phyloP scores from a whole-genome alignment of 345 rosid genomes.

The Sapria himalayana region DNA sequence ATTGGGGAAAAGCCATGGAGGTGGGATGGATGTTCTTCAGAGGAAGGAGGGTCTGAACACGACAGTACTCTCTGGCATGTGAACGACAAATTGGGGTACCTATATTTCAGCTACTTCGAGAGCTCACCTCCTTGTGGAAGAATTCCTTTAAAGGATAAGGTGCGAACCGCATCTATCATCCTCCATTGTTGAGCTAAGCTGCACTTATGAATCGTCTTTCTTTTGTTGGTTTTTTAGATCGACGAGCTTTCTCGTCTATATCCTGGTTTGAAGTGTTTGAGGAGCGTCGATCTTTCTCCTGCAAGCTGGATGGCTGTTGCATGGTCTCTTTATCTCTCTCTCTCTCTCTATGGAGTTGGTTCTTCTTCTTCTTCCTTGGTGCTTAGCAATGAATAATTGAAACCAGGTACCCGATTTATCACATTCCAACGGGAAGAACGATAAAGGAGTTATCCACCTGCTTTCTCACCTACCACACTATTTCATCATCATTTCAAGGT shows the following conservation, averaged over 20 bases:
- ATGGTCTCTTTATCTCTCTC: conserved; percentile 29
- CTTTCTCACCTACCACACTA: conserved; percentile 91
- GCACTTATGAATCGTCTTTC: no score
- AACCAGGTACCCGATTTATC: conserved; percentile 96
- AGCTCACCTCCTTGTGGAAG: conserved; percentile 82
- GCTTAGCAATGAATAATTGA: no score
- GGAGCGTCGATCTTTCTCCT: conserved; percentile 97
- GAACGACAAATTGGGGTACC: conserved; percentile 58
- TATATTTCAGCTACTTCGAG: conserved; percentile 64
- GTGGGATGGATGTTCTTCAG: conserved; percentile 67
- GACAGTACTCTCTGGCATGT: conserved; percentile 39
- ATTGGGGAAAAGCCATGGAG: conserved; percentile 67
- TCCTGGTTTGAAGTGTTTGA: conserved; percentile 71
- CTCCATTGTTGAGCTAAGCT: no score
- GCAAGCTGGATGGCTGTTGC: conserved; percentile 99
- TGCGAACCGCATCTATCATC: no score
- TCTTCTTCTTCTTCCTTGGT: no score
- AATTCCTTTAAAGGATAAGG: conserved; percentile 99
- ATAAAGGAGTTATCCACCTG: conserved; percentile 91
- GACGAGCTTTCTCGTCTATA: conserved; percentile 46
- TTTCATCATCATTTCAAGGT: conserved; percentile 96
- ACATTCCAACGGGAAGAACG: conserved; percentile 97
- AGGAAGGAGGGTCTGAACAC: conserved; percentile 70
- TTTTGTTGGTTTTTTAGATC: conserved; percentile 26
- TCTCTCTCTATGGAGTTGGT: background rate